These are phyloP conservation scores for Quambalaria eucalypti DNA, from an alignment of 1,284 basidiomycete species.

Conservation along the genomic window DNA sequence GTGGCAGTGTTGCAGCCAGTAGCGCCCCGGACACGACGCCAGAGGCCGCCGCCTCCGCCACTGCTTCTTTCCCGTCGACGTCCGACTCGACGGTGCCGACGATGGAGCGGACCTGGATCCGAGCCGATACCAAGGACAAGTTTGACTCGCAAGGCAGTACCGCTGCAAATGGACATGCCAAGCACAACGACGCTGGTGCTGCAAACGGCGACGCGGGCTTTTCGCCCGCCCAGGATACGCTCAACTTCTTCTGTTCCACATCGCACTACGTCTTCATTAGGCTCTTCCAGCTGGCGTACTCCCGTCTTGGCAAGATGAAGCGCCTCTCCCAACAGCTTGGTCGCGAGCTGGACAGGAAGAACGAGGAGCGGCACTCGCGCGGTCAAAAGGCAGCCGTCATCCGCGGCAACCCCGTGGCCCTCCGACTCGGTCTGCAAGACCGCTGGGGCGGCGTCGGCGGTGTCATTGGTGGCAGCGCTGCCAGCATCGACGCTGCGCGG, in stretches of 20 bases:
- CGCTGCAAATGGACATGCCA: not conserved
- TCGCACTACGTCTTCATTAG: constrained; percentile 83
- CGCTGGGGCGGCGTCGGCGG: constrained; percentile 20
- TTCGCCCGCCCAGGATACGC: constrained; percentile 14
- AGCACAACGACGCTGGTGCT: constrained; percentile 3
- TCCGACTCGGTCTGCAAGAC: constrained; percentile 60
- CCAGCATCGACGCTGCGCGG: constrained; percentile 17
- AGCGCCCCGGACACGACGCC: constrained; percentile 17
- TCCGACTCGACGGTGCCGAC: not conserved
- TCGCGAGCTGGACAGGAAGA: constrained; percentile 7
- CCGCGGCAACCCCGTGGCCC: constrained; percentile 51
- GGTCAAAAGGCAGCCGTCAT: constrained; percentile 20
- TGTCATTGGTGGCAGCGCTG: not conserved
- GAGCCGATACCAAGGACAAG: constrained; percentile 45
- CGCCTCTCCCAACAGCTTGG: constrained; percentile 53
- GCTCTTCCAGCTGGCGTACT: constrained; percentile 70
- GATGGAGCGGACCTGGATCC: constrained; percentile 50
- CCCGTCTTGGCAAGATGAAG: constrained; percentile 71
- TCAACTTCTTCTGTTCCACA: constrained; percentile 79
- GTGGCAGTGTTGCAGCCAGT: constrained; percentile 14
- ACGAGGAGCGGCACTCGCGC: constrained; percentile 24
- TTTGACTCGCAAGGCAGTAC: constrained; percentile 16
- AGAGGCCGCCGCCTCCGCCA: constrained; percentile 15
- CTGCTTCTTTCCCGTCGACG: too few species aligned
- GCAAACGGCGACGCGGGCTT: not conserved